These are phyloP conservation scores for Hanseniaspora vineae DNA, from an alignment of 805 yeast species.

Conservation along the genomic window DNA sequence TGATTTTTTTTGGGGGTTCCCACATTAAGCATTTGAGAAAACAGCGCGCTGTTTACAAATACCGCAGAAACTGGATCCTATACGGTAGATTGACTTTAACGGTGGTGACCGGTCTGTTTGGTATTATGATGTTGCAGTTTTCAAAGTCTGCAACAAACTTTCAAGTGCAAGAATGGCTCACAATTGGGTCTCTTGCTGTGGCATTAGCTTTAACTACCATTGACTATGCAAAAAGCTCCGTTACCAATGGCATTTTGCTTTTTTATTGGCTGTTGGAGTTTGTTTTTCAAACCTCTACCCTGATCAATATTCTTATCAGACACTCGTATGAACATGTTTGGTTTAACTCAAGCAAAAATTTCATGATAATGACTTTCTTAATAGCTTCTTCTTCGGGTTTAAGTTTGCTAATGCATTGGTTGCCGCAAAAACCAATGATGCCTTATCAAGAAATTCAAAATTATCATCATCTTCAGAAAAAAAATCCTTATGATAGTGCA, in stretches of 20 bases:
- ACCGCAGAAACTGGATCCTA: constrained; percentile 27
- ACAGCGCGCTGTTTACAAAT: constrained; percentile 18
- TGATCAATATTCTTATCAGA: constrained; percentile 28
- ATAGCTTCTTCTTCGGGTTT: constrained; percentile 21
- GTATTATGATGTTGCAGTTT: constrained; percentile 8
- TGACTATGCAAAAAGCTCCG: constrained; percentile 53
- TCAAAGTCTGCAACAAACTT: constrained; percentile 11
- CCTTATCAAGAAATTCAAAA: constrained; percentile 31
- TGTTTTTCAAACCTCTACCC: constrained; percentile 34
- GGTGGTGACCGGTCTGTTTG: constrained; percentile 19
- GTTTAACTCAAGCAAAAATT: constrained; percentile 15
- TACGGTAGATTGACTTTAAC: constrained; percentile 24
- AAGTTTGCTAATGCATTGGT: constrained; percentile 24
- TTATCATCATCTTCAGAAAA: constrained; percentile 9
- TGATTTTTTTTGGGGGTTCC: constrained; percentile 31
- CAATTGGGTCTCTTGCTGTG: constrained; percentile 28
- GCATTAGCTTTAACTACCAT: constrained; percentile 49
- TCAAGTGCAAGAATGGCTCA: constrained; percentile 15
- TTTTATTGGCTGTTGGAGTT: constrained; percentile 61
- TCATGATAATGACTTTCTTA: constrained; percentile 23
- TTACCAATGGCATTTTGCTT: constrained; percentile 57
- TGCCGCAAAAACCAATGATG: constrained; percentile 26
- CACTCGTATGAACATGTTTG: constrained; percentile 17
- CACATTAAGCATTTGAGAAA: constrained; percentile 21
- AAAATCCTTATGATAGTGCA: constrained; percentile 29